phyloP scores from a whole-genome alignment of 2,329 filamentous ascomycete genomes.

The Arthrobotrys sphaeroides region DNA sequence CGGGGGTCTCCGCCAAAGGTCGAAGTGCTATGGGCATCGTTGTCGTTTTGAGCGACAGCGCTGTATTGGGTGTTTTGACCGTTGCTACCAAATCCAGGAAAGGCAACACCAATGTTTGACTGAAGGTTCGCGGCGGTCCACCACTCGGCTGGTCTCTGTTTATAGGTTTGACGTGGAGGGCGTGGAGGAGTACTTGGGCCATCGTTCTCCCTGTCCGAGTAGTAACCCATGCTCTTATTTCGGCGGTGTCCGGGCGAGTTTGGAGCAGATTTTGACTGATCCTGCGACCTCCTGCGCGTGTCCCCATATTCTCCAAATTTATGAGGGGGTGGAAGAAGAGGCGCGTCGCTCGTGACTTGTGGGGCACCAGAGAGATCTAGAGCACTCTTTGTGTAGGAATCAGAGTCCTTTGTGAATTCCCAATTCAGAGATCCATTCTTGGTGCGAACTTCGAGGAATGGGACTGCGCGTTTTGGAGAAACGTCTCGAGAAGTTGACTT shows the following conservation, averaged over 20 bases:
- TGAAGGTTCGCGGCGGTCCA: slow-evolving; percentile 27
- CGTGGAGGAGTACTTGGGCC: slow-evolving; percentile 16
- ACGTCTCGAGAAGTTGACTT: slow-evolving; percentile 11
- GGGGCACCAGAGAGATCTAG: slow-evolving; percentile 38
- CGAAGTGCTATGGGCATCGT: background rate
- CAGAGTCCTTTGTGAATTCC: slow-evolving; percentile 40
- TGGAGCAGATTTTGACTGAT: slow-evolving; percentile 33
- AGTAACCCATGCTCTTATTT: slow-evolving; percentile 23
- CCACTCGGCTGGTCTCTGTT: slow-evolving; percentile 41
- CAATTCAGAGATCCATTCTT: slow-evolving; percentile 50
- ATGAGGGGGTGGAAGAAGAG: slow-evolving; percentile 38
- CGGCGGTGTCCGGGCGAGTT: slow-evolving; percentile 33
- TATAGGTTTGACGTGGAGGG: slow-evolving; percentile 40
- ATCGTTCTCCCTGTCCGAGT: slow-evolving; percentile 27
- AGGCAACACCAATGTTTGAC: background rate
- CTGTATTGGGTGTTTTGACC: slow-evolving; percentile 30
- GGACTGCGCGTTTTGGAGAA: slow-evolving; percentile 25
- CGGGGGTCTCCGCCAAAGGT: slow-evolving; percentile 30
- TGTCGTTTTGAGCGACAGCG: slow-evolving; percentile 30
- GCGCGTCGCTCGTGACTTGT: background rate
- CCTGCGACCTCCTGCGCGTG: slow-evolving; percentile 16
- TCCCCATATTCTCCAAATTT: slow-evolving; percentile 28
- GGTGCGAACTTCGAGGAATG: slow-evolving; percentile 47
- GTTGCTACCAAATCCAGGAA: slow-evolving; percentile 20
- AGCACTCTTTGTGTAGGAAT: slow-evolving; percentile 31